These are phyloP conservation scores for Ceratopteris richardii DNA, from an alignment of 75 land plant species.

Conservation along the genomic window DNA sequence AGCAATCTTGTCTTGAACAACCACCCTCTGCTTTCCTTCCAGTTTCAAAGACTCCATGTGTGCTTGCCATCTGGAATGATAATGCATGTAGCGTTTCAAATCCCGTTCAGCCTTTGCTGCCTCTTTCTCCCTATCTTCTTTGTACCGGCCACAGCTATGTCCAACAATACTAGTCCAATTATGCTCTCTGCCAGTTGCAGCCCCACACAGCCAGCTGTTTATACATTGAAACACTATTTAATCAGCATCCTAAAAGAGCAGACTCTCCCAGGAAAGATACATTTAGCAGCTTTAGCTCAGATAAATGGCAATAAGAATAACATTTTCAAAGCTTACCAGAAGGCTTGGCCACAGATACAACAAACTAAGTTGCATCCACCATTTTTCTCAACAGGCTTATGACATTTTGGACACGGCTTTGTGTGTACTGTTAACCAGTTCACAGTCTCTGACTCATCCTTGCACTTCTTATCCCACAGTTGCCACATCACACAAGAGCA, in stretches of 20 bases:
- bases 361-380: constrained; percentile 78
- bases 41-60: constrained; percentile 88
- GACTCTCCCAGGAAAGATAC: too few species aligned
- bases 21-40: constrained; percentile 63
- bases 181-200: constrained; percentile 81
- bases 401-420: constrained; percentile 84
- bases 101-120: constrained; percentile 72
- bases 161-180: constrained; percentile 74
- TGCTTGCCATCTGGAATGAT: constrained; percentile 81
- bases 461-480: constrained; percentile 80
- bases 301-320: background rate
- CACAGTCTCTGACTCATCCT: constrained; percentile 78
- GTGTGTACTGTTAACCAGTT: constrained; percentile 80
- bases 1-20: constrained; percentile 53
- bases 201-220: constrained; percentile 87
- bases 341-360: constrained; percentile 76
- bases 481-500: constrained; percentile 84
- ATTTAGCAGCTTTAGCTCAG: too few species aligned
- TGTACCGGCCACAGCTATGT: constrained; percentile 91
- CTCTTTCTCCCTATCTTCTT: constrained; percentile 57
- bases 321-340: constrained; percentile 45
- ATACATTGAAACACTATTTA: constrained; percentile 3
- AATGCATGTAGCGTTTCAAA: constrained; percentile 84
- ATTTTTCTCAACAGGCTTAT: constrained; percentile 82
- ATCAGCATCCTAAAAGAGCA: too few species aligned